Evolutionary conservation across 2,329 filamentous ascomycete genomes (phyloP), one percentile per base, ranked within the genome.

Genomic region (Ophioceras dolichostomum): DNA sequence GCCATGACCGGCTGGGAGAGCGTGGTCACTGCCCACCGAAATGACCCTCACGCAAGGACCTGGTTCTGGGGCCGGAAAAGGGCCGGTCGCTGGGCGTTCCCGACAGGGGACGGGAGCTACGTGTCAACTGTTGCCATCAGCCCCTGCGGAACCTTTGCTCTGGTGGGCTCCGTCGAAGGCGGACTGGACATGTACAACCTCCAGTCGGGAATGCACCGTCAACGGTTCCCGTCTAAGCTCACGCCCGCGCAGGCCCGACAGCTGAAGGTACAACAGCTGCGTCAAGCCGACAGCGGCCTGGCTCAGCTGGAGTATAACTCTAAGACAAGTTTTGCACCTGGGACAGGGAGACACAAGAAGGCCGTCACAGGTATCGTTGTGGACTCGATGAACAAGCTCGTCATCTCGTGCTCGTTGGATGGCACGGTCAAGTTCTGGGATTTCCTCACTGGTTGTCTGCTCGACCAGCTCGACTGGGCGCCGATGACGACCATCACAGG

Each of bases 351-450:
- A 48, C 91, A 98, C 57, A 82, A 71, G 3, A 79, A 80, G 49
- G 70, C 83, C 2, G 76, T 98, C 5, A 94, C 89, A 2, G 93
- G 91, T 2, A 65, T 98, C 29, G 70, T 85, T 18, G 76, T 96
- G 13, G 89, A 98, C 60, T 79, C 77, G n/a, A 68, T 96, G 56
- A 95, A 95, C 59, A 83, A 80, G 45, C 76, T 72, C 14, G 68
- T 96, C 35, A 76, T 95, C 31, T 94, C 87, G 42, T 94, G 87
- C 54, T 82, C 85, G 2, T 62, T 87, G 12, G 91, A 98, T 56
- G 91, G 91, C 22, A 94, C 82, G 57, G 71, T 96, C 49, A 96
- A 95, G 64, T 96, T 98, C 55, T 98, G 93, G 93, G 84, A 94
- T 46, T 94, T 98, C 45, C 59, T 77, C n/a, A 85, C 83, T 0